Evolutionary conservation across 2,329 filamentous ascomycete genomes (phyloP).

Genomic region (Ustilaginoidea virens): DNA sequence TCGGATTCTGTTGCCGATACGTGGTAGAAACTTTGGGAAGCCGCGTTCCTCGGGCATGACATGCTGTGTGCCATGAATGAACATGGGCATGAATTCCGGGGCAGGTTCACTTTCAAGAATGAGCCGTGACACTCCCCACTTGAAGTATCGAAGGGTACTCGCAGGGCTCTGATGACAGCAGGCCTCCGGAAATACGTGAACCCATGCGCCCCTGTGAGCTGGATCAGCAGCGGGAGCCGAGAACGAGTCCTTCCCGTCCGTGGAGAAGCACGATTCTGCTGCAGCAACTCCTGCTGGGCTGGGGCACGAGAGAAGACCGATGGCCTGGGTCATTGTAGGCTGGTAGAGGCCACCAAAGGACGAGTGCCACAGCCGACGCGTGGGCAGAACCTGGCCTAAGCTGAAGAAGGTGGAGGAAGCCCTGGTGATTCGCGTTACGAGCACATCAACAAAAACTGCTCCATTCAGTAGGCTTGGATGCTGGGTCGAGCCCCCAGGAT

Average conservation of each 20-base stretch:
- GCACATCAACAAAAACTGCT: constrained; percentile 1
- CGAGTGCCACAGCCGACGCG: constrained; percentile 68
- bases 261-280: constrained; percentile 39
- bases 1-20: constrained; percentile 52
- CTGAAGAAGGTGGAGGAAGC: constrained; percentile 65
- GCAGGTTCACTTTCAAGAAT: constrained; percentile 81
- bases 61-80: constrained; percentile 77
- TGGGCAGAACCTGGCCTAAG: constrained; percentile 79
- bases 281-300: constrained; percentile 34
- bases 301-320: constrained; percentile 58
- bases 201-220: constrained; percentile 60
- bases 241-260: constrained; percentile 50
- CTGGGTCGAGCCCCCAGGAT: too few relatives aligned
- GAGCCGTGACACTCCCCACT: constrained; percentile 86
- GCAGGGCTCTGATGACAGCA: constrained; percentile 77
- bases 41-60: constrained; percentile 74
- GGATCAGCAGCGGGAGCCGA: constrained; percentile 57
- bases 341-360: constrained; percentile 75
- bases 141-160: constrained; percentile 84
- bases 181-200: constrained; percentile 93
- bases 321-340: constrained; percentile 71
- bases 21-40: constrained; percentile 70
- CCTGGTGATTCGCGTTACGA: constrained; percentile 24
- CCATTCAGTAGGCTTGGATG: too few relatives aligned
- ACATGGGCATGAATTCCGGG: constrained; percentile 84